Conservation (phyloP, 345 rosid species). For the Stellera chamaejasme region DNA sequence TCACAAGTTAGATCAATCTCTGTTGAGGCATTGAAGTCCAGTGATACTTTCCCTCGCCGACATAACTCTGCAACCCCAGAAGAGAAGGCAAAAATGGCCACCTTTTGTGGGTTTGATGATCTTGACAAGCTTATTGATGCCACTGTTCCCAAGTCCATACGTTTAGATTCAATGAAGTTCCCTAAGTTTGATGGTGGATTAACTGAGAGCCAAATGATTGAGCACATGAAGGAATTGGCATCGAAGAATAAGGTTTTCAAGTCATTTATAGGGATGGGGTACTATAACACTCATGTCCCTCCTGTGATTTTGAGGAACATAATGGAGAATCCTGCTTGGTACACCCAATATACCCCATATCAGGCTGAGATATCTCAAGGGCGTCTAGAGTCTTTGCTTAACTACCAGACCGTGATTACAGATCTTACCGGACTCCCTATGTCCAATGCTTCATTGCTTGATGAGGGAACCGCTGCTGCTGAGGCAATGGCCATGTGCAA, state of each 20-base stretch:
- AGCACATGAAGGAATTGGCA: conserved; percentile 68
- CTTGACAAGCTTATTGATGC: conserved; percentile 71
- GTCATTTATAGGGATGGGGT: conserved; percentile 94
- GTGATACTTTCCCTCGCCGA: conserved; percentile 86
- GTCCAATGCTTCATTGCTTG: conserved; percentile 92
- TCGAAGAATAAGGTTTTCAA: conserved; percentile 76
- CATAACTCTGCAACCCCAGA: conserved; percentile 94
- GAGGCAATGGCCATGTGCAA: conserved; percentile 99
- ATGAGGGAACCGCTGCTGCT: conserved; percentile 97
- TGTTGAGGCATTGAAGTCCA: conserved; percentile 56
- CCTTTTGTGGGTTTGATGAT: conserved; percentile 57
- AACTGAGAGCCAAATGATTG: conserved; percentile 84
- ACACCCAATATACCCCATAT: conserved; percentile 95
- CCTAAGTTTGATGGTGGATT: conserved; percentile 79
- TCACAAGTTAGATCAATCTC: conserved; percentile 62
- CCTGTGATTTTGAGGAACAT: conserved; percentile 91
- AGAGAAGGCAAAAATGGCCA: conserved; percentile 72
- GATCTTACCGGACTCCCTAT: conserved; percentile 93
- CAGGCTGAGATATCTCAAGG: conserved; percentile 99
- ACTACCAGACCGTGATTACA: conserved; percentile 78
- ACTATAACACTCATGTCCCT: conserved; percentile 79
- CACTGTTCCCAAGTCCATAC: conserved; percentile 95
- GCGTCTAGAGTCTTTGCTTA: conserved; percentile 80
- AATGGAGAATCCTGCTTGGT: conserved; percentile 98
- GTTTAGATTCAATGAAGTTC: conserved; percentile 78